These are phyloP conservation scores for Fusarium avenaceum DNA, from an alignment of 2,329 filamentous ascomycete genomes.

Conservation along the genomic window DNA sequence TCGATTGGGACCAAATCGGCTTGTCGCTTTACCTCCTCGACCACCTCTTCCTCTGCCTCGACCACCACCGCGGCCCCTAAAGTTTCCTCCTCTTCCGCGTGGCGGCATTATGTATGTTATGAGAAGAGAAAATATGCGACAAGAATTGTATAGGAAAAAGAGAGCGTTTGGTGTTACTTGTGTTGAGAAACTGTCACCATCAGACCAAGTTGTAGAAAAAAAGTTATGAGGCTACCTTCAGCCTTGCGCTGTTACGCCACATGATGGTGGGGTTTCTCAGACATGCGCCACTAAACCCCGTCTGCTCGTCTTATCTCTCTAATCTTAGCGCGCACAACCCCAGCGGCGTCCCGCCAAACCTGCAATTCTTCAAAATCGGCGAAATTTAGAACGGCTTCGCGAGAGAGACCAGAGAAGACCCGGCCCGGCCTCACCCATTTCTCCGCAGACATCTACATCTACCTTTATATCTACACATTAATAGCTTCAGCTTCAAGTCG, in stretches of 20 bases:
- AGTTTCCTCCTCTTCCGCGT: slow-evolving; percentile 53
- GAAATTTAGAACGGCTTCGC: slow-evolving; percentile 57
- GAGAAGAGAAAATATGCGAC: too few relatives aligned
- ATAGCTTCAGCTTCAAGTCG: slow-evolving; percentile 45
- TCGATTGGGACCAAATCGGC: slow-evolving; percentile 55
- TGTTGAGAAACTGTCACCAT: not conserved
- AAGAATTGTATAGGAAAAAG: not conserved
- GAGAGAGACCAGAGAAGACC: slow-evolving; percentile 41
- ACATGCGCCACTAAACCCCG: slow-evolving; percentile 48
- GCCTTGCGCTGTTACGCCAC: slow-evolving; percentile 57
- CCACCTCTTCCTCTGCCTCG: slow-evolving; percentile 50
- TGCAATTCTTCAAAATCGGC: slow-evolving; percentile 60
- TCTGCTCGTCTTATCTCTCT: slow-evolving; percentile 52
- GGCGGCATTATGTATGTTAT: slow-evolving; percentile 50
- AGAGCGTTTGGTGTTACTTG: not conserved
- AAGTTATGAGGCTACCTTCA: slow-evolving; percentile 52
- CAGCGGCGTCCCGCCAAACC: slow-evolving; percentile 57
- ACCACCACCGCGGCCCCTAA: slow-evolving; percentile 50
- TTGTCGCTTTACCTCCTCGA: slow-evolving; percentile 53
- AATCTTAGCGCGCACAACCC: slow-evolving; percentile 68
- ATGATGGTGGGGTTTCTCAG: slow-evolving; percentile 49
- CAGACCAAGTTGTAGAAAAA: slow-evolving; percentile 44
- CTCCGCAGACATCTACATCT: slow-evolving; percentile 36
- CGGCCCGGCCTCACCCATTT: slow-evolving; percentile 40
- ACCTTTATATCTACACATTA: slow-evolving; percentile 16